phyloP scores from a whole-genome alignment of 228 moss, liverwort and hornwort species.

The Sphagnum fallax region DNA sequence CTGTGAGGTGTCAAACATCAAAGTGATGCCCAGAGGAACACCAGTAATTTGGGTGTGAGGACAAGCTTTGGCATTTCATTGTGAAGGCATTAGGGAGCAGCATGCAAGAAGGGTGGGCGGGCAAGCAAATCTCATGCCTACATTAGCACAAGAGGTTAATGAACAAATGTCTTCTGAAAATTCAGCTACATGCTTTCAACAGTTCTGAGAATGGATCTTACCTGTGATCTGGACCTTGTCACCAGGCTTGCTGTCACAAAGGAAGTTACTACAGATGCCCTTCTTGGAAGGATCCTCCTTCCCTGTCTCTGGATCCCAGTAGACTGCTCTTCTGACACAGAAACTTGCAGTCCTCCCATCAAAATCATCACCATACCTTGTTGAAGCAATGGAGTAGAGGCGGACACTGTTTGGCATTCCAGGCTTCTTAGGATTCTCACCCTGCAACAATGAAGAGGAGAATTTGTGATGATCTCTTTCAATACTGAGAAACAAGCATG shows the following conservation, averaged over 20 bases:
- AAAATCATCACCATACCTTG: conserved; percentile 91
- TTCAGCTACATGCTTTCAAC: background rate
- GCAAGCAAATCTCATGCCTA: no score
- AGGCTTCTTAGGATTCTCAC: conserved; percentile 95
- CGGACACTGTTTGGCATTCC: conserved; percentile 80
- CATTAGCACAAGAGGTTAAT: no score
- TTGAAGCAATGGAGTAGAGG: conserved; percentile 88
- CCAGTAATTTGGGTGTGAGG: no score
- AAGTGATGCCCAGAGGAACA: no score
- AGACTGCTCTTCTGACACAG: conserved; percentile 88
- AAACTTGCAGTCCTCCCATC: conserved; percentile 91
- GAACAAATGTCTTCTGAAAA: no score
- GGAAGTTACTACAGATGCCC: conserved; percentile 89
- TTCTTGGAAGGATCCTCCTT: conserved; percentile 89
- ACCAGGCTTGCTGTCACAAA: conserved; percentile 83
- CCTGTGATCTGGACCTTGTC: conserved; percentile 82
- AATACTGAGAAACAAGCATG: background rate
- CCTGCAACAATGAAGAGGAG: conserved; percentile 10
- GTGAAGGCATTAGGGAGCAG: no score
- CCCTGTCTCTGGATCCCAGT: conserved; percentile 74
- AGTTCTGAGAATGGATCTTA: background rate
- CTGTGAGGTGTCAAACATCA: no score
- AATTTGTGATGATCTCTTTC: no score
- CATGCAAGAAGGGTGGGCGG: no score
- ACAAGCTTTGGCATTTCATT: no score